phyloP scores from a whole-genome alignment of 495 filamentous ascomycete species.

The Penicillium coffeae region DNA sequence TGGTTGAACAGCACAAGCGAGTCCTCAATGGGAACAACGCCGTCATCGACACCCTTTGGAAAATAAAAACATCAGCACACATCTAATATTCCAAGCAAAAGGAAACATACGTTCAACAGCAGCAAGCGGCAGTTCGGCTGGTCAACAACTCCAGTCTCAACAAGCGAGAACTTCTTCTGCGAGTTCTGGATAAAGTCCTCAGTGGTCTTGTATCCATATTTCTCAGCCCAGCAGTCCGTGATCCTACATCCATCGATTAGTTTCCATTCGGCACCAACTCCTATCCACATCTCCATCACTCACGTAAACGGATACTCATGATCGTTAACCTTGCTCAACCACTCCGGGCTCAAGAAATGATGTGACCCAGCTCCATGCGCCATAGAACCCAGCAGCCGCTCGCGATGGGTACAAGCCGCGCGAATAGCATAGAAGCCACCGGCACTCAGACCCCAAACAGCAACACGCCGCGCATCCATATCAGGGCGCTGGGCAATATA shows the following conservation, averaged over 20 bases:
- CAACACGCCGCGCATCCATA: conserved; percentile 60
- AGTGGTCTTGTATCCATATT: conserved; percentile 61
- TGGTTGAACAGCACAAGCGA: conserved; percentile 64
- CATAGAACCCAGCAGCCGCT: conserved; percentile 55
- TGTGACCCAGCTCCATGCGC: conserved; percentile 71
- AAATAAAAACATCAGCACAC: conserved; percentile 1
- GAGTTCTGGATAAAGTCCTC: conserved; percentile 58
- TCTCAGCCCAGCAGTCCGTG: conserved; percentile 61
- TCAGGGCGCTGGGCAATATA: conserved; percentile 57
- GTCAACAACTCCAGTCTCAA: conserved; percentile 65
- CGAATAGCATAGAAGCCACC: conserved; percentile 77
- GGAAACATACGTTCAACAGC: conserved; percentile 58
- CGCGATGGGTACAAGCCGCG: conserved; percentile 65
- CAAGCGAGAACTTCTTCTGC: conserved; percentile 67
- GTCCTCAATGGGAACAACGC: conserved; percentile 76
- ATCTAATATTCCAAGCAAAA: background rate
- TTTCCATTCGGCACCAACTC: background rate
- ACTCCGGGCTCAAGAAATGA: conserved; percentile 61
- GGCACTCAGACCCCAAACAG: conserved; percentile 68
- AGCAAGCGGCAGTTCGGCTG: conserved; percentile 60
- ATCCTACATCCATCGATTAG: conserved; percentile 37
- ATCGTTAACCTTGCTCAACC: conserved; percentile 63
- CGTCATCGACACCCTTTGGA: conserved; percentile 60
- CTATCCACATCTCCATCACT: conserved; percentile 17
- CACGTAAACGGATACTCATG: conserved; percentile 76